Evolutionary conservation across 108 stramenopile genomes (phyloP).

Genomic region (Pseudonitzschia multiseries): DNA sequence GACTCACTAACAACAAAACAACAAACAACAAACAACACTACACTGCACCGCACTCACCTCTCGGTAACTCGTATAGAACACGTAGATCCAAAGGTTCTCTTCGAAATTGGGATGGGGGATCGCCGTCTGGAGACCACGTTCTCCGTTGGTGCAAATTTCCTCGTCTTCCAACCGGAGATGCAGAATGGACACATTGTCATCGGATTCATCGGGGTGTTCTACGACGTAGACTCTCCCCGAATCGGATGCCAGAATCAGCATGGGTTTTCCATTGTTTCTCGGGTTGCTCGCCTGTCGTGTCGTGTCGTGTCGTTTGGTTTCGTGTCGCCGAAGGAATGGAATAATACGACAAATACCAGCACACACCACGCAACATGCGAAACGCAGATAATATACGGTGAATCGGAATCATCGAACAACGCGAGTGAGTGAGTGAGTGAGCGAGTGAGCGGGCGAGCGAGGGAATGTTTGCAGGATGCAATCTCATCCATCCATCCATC

Average conservation of each 20-base stretch:
- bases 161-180: constrained; percentile 4
- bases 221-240: constrained; percentile 1
- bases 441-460: too few relatives aligned
- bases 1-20: too few relatives aligned
- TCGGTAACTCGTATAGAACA: constrained; percentile 21
- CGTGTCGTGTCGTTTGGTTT: background rate
- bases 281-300: background rate
- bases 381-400: too few relatives aligned
- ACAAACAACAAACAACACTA: background rate
- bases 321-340: background rate
- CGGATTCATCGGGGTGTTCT: constrained; percentile 29
- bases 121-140: constrained; percentile 27
- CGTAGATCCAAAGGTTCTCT: constrained; percentile 16
- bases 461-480: too few relatives aligned
- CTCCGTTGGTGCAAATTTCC: constrained; percentile 32
- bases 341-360: too few relatives aligned
- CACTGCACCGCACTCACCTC: constrained; percentile 1
- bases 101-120: constrained; percentile 30
- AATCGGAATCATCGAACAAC: too few relatives aligned
- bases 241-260: constrained; percentile 8
- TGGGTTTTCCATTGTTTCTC: constrained; percentile 1
- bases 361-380: too few relatives aligned
- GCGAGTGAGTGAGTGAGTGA: too few relatives aligned
- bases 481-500: too few relatives aligned
- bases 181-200: constrained; percentile 7